These are phyloP conservation scores for Lentinula novae-zelandiae DNA, from an alignment of 1,284 basidiomycete species.

Conservation along the genomic window DNA sequence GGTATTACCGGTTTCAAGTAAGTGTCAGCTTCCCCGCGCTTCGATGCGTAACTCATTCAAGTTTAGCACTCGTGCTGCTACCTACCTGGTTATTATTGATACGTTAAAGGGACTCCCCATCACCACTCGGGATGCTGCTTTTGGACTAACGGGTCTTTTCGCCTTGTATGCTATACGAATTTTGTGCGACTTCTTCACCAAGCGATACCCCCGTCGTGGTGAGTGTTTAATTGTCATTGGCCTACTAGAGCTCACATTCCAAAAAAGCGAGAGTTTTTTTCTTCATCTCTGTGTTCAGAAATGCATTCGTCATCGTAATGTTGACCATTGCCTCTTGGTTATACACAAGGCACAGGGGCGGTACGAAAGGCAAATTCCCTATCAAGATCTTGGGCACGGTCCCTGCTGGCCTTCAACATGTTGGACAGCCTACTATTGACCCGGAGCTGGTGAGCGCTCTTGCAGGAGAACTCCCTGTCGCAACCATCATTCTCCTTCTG, in stretches of 20 bases:
- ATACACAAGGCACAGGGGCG: constrained; percentile 65
- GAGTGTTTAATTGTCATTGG: constrained; percentile 19
- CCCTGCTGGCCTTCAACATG: constrained; percentile 78
- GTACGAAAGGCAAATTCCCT: constrained; percentile 64
- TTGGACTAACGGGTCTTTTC: constrained; percentile 78
- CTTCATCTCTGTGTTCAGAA: constrained; percentile 82
- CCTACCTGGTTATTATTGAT: constrained; percentile 90
- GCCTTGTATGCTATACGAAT: constrained; percentile 77
- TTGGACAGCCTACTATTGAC: constrained; percentile 73
- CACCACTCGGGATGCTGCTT: constrained; percentile 83
- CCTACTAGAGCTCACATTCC: not conserved
- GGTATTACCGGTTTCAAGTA: constrained; percentile 82
- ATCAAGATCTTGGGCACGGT: constrained; percentile 86
- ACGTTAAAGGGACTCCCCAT: constrained; percentile 79
- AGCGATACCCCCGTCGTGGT: constrained; percentile 68
- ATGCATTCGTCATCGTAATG: constrained; percentile 84
- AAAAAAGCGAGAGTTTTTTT: constrained; percentile 77
- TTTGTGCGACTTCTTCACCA: constrained; percentile 53
- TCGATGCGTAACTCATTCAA: not conserved
- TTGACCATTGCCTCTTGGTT: constrained; percentile 85
- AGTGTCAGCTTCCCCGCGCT: constrained; percentile 23
- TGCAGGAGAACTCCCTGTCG: constrained; percentile 80
- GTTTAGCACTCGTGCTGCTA: constrained; percentile 65
- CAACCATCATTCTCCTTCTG: constrained; percentile 91
- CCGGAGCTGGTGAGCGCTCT: constrained; percentile 63